Percentiles rank a stretch among this genome's conserved stretches.
Evolutionary conservation across 768 basidiomycete genomes (phyloP).

Genomic region (Leucogyrophana mollusca): DNA sequence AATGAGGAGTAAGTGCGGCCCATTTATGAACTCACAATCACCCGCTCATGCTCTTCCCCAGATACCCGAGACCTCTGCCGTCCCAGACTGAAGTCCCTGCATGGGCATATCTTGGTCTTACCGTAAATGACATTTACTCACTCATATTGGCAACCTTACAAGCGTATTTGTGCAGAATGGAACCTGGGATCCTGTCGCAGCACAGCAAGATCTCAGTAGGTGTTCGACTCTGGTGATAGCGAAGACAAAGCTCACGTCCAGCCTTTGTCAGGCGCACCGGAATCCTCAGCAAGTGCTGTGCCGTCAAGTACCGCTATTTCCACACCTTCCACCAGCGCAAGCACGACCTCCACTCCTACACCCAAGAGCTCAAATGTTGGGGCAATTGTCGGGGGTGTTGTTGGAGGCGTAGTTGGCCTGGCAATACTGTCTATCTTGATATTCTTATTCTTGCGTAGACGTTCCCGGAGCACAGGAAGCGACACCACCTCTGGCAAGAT

Average conservation of each 20-base stretch:
- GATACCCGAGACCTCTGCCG: constrained; percentile 49
- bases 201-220: neutral
- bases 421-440: constrained; percentile 45
- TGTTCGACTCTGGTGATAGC: too few species aligned
- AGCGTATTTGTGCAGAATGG: neutral
- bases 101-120: constrained; percentile 63
- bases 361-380: constrained; percentile 22
- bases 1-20: neutral
- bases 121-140: constrained; percentile 28
- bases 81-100: constrained; percentile 48
- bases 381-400: constrained; percentile 51
- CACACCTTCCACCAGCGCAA: neutral
- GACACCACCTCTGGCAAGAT: constrained; percentile 1
- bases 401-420: constrained; percentile 60
- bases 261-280: constrained; percentile 35
- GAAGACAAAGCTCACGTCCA: neutral
- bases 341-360: constrained; percentile 5
- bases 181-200: constrained; percentile 4
- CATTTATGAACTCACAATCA: neutral
- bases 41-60: constrained; percentile 12
- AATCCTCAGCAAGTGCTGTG: constrained; percentile 37
- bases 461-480: constrained; percentile 14
- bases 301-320: constrained; percentile 21
- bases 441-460: constrained; percentile 32
- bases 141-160: neutral